Base-by-base conservation (phyloP, 768 basidiomycete species). In the Harrya chromipes region DNA sequence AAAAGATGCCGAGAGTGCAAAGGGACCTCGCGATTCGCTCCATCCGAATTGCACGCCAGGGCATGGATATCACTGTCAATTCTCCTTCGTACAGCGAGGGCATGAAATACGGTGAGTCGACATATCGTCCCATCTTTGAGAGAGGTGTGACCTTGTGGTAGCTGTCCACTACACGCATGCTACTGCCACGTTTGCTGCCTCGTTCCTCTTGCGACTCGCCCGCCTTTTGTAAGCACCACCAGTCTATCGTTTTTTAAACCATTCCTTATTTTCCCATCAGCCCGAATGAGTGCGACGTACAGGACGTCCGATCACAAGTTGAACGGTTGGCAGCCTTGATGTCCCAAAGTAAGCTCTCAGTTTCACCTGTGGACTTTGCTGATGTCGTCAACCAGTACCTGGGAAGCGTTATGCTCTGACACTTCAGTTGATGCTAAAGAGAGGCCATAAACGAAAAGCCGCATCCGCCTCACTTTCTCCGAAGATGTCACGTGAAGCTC, bases 341-440 rank as follows among this genome's bases (percentile, higher is more conserved):
- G 73, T 81, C 87, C 2, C 81, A 85, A 66, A 86, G 93, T 94
- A 64, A 60, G 83, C 67, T 24, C 20, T 44, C 34, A 42, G 38
- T 40, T 46, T 36, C 19, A 7, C 17, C 19, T 2, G 43, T 36
- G 39, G 31, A 27, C 37, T 39, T 39, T 45, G 45, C 55, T 54
- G 47, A 55, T 46, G 39, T 31, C n/a, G n/a, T 49, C 19, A 9
- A 40, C 34, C 60, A 94, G 93, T 94, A 51, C 93, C 94, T 20
- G 94, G 92, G 12, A 91, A 91, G 61, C 84, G 94, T 46, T 97
- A 97, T 58, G 94, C 94, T 9, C 69, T 92, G 33, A 94, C 92
- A 5, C 74, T 97, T 17, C 88, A 91, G 55, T 72, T 94, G 36
- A 95, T 95, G 86, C 67, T 97, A 46, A 91, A 91, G 69, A 76